These are phyloP conservation scores for Striga hermonthica DNA, from an alignment of 305 asterid genomes.

Conservation along the genomic window DNA sequence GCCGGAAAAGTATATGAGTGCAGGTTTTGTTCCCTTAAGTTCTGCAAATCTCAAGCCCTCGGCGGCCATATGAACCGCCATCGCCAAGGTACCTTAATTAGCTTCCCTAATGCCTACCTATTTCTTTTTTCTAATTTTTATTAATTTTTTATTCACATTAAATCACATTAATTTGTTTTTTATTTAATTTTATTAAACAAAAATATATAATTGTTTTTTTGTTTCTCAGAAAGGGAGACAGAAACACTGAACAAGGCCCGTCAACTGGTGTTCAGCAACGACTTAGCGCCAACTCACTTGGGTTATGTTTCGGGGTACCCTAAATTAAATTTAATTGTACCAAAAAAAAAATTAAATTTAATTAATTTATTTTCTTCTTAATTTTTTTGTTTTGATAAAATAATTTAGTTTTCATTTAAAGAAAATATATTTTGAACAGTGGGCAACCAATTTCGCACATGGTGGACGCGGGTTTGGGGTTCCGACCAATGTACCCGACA, in stretches of 20 bases:
- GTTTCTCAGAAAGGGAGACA: conserved; percentile 77
- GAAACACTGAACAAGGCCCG: conserved; percentile 90
- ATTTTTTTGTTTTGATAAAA: too few relatives aligned
- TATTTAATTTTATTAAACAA: conserved; percentile 21
- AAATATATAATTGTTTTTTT: conserved; percentile 2
- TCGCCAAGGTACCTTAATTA: conserved; percentile 61
- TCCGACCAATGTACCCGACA: conserved; percentile 55
- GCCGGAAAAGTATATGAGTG: conserved; percentile 86
- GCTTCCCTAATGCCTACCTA: background rate
- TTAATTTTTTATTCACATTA: background rate
- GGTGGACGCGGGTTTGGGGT: conserved; percentile 43
- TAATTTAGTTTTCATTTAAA: too few relatives aligned
- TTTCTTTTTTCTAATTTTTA: background rate
- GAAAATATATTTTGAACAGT: too few relatives aligned
- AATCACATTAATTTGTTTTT: background rate
- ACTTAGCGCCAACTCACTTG: conserved; percentile 53
- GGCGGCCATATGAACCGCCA: conserved; percentile 99
- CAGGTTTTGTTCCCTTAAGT: conserved; percentile 98
- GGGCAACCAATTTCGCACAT: conserved; percentile 58
- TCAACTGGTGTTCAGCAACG: conserved; percentile 71
- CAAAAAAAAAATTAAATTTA: too few relatives aligned
- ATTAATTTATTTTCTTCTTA: too few relatives aligned
- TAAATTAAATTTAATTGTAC: background rate
- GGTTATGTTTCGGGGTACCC: conserved; percentile 44
- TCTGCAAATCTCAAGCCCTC: conserved; percentile 98